Evolutionary conservation across 2,329 filamentous ascomycete species (phyloP), one percentile per base, ranked within the genome.

Genomic region (Sodiomyces alkalinus): DNA sequence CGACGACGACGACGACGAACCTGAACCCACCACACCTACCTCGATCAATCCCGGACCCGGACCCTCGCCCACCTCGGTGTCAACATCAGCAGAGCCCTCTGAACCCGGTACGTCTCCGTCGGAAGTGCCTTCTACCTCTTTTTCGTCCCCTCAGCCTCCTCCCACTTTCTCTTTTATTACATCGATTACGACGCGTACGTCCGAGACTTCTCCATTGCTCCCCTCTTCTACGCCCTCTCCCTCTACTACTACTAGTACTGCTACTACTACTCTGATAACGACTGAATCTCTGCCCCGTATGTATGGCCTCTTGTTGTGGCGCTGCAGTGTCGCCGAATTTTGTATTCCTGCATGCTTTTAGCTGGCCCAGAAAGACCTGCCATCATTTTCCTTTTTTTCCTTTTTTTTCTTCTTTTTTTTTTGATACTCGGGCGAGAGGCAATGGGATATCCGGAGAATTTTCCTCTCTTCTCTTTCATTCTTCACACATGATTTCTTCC

Each of bases 51-150:
- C 28, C 14, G 22, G 11, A n/a, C 30, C 34, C 12, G 21, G 26
- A 22, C 29, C 30, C 16, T 33, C 35, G 10, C 28, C 41, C 21
- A 29, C 34, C 30, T 42, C 45, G 39, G 45, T 38, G 39, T 44
- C 45, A 12, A 39, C 29, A 12, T 27, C 34, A 36, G 38, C 44
- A 44, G 41, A 41, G 38, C 33, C 43, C 34, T 40, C 48, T 37
- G 41, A 42, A 40, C 38, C 45, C 38, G 36, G 36, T 38, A 38
- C 36, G 36, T 38, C 34, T 24, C 31, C 33, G 31, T 29, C 36
- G 25, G 27, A 33, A 30, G 25, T 30, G 28, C 34, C 32, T 33
- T 39, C 42, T 23, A 27, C 44, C 37, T 48, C 43, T 41, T 25
- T 31, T 33, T 29, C 38, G 20, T 32, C 33, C 18, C 21, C 27